Evolutionary conservation across 2,329 filamentous ascomycete genomes (phyloP).

Genomic region (Apiospora sp.): DNA sequence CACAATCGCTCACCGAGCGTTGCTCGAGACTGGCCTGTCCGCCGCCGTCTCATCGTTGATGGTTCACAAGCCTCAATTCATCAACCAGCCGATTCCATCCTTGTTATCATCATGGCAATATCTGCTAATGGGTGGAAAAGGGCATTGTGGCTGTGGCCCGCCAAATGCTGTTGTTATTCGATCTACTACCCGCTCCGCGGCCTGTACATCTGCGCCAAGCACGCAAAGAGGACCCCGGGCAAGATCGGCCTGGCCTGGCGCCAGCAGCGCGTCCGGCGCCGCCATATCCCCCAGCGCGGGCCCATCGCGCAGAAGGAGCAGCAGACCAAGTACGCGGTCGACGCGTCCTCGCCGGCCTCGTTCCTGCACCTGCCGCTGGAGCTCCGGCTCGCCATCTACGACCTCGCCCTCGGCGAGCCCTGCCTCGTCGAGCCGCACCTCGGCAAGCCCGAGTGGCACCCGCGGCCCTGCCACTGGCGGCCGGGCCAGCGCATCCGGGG

Average conservation of each 20-base stretch:
- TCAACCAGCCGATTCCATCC: background rate
- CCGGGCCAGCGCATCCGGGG: conserved; percentile 7
- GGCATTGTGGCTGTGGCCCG: background rate
- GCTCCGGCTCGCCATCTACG: conserved; percentile 11
- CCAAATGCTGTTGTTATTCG: background rate
- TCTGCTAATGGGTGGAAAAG: background rate
- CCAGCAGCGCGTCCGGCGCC: background rate
- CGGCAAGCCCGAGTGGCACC: background rate
- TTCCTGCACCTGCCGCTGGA: conserved; percentile 21
- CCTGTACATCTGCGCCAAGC: background rate
- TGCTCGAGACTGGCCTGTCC: background rate
- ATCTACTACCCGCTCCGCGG: conserved; percentile 5
- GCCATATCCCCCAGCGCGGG: conserved; percentile 5
- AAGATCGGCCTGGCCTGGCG: background rate
- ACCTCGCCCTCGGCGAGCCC: conserved; percentile 14
- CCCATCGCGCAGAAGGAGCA: background rate
- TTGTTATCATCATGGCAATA: background rate
- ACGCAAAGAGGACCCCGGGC: background rate
- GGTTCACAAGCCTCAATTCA: background rate
- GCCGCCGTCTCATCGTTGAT: background rate
- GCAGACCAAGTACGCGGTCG: background rate
- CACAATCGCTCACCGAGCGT: background rate
- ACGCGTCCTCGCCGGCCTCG: background rate
- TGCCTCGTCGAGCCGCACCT: conserved; percentile 13
- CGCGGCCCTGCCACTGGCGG: background rate